Conservation (phyloP, 306 rosid species). For the Cucurbita argyrosperma region DNA sequence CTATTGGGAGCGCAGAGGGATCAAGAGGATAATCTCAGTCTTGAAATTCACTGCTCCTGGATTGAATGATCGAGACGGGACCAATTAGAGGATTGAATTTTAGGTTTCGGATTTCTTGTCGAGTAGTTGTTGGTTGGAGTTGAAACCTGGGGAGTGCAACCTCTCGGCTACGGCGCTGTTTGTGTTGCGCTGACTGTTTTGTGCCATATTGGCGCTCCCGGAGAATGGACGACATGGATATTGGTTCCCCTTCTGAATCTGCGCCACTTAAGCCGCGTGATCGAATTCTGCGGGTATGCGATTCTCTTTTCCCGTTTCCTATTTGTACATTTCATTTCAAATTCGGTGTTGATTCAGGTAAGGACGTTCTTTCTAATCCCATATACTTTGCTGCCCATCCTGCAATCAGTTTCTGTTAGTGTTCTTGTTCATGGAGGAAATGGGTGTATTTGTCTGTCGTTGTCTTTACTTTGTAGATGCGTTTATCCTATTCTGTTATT, state of each 20-base stretch:
- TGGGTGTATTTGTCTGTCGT: background rate
- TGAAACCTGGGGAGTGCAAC: constrained; percentile 53
- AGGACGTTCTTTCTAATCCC: background rate
- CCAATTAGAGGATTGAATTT: background rate
- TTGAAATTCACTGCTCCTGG: background rate
- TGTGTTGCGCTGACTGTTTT: constrained; percentile 36
- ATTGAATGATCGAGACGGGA: background rate
- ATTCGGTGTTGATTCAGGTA: background rate
- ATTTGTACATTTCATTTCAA: background rate
- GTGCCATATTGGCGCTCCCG: constrained; percentile 33
- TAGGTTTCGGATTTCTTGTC: constrained; percentile 9
- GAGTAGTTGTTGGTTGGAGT: background rate
- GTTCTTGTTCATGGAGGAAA: too few species aligned
- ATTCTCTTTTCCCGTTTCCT: background rate
- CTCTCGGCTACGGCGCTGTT: constrained; percentile 35
- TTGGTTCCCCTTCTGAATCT: constrained; percentile 37
- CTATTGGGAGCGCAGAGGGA: background rate
- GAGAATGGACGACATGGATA: constrained; percentile 52
- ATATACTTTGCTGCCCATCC: background rate
- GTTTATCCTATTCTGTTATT: background rate
- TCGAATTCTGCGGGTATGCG: constrained; percentile 52
- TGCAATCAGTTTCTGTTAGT: background rate
- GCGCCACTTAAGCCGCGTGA: constrained; percentile 37
- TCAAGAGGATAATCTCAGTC: background rate
- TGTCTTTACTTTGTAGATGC: background rate